Conservation (phyloP, 495 filamentous ascomycete genomes). For the Hypoxylon intermedium region DNA sequence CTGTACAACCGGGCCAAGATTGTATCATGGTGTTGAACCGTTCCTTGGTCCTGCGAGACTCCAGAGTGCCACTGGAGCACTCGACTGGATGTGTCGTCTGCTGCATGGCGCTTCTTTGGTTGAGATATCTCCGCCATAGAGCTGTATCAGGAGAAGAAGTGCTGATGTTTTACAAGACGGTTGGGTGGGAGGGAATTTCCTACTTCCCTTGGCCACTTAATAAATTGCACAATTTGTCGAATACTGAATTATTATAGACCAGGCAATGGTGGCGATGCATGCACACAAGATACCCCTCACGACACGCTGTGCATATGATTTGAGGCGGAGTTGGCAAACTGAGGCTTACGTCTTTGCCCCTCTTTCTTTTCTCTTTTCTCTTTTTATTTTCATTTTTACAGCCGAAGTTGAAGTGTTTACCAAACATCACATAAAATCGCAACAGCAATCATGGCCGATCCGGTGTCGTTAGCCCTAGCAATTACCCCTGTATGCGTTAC, state of each 20-base stretch:
- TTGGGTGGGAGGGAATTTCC: too few species aligned
- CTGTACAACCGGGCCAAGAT: slow-evolving; percentile 5
- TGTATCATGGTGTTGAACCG: background rate
- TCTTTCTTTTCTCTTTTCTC: background rate
- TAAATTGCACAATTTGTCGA: too few species aligned
- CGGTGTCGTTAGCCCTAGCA: slow-evolving; percentile 21
- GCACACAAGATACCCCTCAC: too few species aligned
- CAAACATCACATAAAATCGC: background rate
- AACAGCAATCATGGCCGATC: slow-evolving; percentile 18
- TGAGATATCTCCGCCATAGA: background rate
- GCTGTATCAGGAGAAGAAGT: too few species aligned
- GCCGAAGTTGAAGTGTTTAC: background rate
- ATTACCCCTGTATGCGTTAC: slow-evolving; percentile 17
- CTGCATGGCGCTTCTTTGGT: background rate
- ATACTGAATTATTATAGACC: too few species aligned
- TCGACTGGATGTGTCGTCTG: too few species aligned
- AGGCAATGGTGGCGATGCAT: too few species aligned
- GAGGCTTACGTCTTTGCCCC: too few species aligned
- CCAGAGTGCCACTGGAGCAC: background rate
- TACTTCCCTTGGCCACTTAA: too few species aligned
- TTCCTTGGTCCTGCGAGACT: slow-evolving; percentile 3
- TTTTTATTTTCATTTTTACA: background rate
- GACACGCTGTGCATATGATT: too few species aligned
- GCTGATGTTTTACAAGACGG: too few species aligned
- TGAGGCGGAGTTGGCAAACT: too few species aligned